Conservation (phyloP, 139 green algal species). For the Picochlorum costavermella region DNA sequence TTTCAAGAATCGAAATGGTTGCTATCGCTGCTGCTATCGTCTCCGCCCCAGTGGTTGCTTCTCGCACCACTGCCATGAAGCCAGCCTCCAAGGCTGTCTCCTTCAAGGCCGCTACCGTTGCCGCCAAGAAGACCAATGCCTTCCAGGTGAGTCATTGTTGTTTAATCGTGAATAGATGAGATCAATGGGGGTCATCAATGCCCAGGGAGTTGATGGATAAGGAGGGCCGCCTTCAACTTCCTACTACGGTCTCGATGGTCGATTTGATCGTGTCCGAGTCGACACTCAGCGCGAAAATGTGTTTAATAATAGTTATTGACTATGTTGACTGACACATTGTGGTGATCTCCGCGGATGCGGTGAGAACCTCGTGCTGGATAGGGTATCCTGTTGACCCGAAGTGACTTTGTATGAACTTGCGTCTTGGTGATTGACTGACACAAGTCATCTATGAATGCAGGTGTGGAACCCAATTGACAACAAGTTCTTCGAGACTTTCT, state of each 20-base stretch:
- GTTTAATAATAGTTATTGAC: neutral
- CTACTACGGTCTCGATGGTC: no score
- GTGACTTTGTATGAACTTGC: no score
- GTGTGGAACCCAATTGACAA: constrained; percentile 48
- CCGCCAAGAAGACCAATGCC: constrained; percentile 29
- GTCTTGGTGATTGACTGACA: no score
- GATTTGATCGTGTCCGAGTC: no score
- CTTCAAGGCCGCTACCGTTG: constrained; percentile 22
- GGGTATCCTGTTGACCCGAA: no score
- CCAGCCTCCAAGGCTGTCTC: constrained; percentile 5
- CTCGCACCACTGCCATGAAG: constrained; percentile 6
- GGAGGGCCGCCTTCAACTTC: neutral
- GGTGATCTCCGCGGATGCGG: no score
- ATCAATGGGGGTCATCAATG: neutral
- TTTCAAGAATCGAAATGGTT: constrained; percentile 1
- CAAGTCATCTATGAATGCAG: neutral
- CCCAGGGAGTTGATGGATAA: neutral
- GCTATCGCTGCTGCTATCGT: constrained; percentile 24
- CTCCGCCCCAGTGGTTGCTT: constrained; percentile 1
- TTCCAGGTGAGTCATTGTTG: constrained; percentile 13
- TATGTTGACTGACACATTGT: neutral
- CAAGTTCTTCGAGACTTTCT: constrained; percentile 97
- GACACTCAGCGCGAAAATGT: no score
- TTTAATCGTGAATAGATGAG: neutral
- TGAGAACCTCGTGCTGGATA: no score